These are phyloP conservation scores for Pythium aristosporum DNA, from an alignment of 352 stramenopile genomes.

Conservation along the genomic window DNA sequence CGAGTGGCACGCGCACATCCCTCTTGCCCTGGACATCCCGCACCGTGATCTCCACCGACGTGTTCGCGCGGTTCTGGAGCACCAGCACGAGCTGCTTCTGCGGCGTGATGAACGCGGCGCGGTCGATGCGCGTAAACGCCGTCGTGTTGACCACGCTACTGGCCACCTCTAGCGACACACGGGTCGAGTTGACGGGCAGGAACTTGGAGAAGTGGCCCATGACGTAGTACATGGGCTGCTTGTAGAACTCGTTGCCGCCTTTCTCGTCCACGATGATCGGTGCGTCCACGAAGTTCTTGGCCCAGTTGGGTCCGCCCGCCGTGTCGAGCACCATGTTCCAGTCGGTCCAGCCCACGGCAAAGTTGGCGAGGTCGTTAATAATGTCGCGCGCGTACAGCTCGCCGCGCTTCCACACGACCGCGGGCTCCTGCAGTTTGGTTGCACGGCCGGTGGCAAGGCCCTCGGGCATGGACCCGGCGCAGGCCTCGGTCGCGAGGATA, in stretches of 20 bases:
- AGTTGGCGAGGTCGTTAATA: constrained; percentile 82
- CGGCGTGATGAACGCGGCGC: constrained; percentile 16
- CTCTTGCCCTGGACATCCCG: constrained; percentile 1
- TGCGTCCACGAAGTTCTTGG: constrained; percentile 62
- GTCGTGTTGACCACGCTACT: not conserved
- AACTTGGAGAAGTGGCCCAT: constrained; percentile 84
- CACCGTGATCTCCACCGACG: not conserved
- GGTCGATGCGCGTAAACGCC: constrained; percentile 8
- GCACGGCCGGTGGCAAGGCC: constrained; percentile 47
- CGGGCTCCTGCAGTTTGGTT: constrained; percentile 42
- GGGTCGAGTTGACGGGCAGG: constrained; percentile 24
- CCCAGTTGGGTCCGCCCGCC: constrained; percentile 72
- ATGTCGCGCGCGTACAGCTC: constrained; percentile 87
- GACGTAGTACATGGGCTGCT: constrained; percentile 83
- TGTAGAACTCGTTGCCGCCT: constrained; percentile 64
- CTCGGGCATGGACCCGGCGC: constrained; percentile 55
- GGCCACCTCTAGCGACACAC: not conserved
- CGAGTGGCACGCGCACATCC: not conserved
- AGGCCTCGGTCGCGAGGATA: constrained; percentile 84
- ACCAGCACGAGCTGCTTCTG: constrained; percentile 6
- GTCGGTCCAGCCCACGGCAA: constrained; percentile 79
- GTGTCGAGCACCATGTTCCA: constrained; percentile 88
- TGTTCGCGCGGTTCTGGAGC: constrained; percentile 6
- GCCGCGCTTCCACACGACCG: constrained; percentile 57
- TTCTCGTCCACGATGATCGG: constrained; percentile 71